A percentile compares a stretch with the other conserved stretches of the same genome.
These are phyloP conservation scores for Petunia hybrid DNA, from an alignment of 305 asterid genomes.

Conservation along the genomic window DNA sequence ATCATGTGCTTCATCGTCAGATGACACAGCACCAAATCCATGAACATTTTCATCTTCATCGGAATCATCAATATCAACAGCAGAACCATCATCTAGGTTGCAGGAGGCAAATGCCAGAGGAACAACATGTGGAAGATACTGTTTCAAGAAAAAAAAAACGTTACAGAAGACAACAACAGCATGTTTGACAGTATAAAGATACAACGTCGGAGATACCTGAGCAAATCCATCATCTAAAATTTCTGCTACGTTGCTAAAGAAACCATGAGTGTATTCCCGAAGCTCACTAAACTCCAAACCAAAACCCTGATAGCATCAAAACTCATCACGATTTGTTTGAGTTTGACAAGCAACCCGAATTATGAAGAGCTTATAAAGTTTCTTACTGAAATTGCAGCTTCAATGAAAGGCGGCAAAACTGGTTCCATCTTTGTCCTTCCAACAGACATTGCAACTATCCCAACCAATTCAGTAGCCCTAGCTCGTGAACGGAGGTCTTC, in stretches of 20 bases:
- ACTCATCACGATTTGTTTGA: slow-evolving; percentile 33
- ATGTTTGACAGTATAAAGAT: slow-evolving; percentile 15
- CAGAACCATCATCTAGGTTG: slow-evolving; percentile 99
- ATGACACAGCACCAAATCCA: slow-evolving; percentile 95
- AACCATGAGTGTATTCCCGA: slow-evolving; percentile 99
- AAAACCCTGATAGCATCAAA: slow-evolving; percentile 72
- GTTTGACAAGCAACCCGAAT: slow-evolving; percentile 17
- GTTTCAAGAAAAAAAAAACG: slow-evolving; percentile 43
- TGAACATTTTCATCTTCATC: slow-evolving; percentile 77
- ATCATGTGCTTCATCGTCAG: slow-evolving; percentile 98
- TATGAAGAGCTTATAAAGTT: slow-evolving; percentile 36
- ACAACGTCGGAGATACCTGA: slow-evolving; percentile 62
- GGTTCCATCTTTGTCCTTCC: slow-evolving; percentile 93
- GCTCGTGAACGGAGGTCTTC: slow-evolving; percentile 98
- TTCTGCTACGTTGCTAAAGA: slow-evolving; percentile 96
- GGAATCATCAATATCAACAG: slow-evolving; percentile 93
- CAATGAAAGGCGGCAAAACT: slow-evolving; percentile 87
- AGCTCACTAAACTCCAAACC: slow-evolving; percentile 93
- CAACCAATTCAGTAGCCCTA: slow-evolving; percentile 98
- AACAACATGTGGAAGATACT: slow-evolving; percentile 97
- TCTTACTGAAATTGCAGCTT: slow-evolving; percentile 91
- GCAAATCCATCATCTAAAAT: slow-evolving; percentile 85
- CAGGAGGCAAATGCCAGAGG: slow-evolving; percentile 90
- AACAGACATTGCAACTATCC: slow-evolving; percentile 95
- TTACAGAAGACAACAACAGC: slow-evolving; percentile 8